A percentile compares a stretch with the other conserved stretches of the same genome.
Conservation (phyloP, 352 stramenopile species). For the Globisporangium carolinianum region DNA sequence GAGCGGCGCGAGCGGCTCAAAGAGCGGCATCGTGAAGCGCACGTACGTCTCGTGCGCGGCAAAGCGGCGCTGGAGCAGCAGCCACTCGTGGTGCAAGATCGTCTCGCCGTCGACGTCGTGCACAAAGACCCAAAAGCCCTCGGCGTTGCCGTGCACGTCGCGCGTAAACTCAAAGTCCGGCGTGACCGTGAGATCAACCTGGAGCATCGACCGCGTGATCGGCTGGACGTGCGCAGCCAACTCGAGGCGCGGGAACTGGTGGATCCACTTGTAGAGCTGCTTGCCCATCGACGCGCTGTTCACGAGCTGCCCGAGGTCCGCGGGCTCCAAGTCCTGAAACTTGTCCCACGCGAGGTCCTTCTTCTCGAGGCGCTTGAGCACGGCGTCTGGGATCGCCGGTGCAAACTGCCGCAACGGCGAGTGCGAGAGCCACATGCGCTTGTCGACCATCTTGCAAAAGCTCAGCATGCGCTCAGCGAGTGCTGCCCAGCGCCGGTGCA, state of each 20-base stretch:
- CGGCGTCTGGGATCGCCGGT: constrained; percentile 89
- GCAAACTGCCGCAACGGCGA: constrained; percentile 97
- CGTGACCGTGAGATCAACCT: constrained; percentile 92
- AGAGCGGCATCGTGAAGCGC: constrained; percentile 96
- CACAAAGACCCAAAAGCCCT: constrained; percentile 98
- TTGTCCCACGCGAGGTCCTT: constrained; percentile 99
- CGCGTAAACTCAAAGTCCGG: constrained; percentile 98
- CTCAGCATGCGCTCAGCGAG: constrained; percentile 93
- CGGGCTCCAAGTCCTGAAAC: constrained; percentile 95
- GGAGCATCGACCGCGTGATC: constrained; percentile 96
- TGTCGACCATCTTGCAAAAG: constrained; percentile 99
- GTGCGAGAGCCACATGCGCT: constrained; percentile 97
- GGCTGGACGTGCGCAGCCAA: constrained; percentile 96
- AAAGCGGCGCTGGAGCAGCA: constrained; percentile 90
- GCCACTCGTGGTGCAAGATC: constrained; percentile 98
- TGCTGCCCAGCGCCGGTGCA: constrained; percentile 93
- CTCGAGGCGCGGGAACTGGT: constrained; percentile 98
- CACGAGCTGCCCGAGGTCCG: constrained; percentile 96
- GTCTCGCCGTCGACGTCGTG: constrained; percentile 97
- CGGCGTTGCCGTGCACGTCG: constrained; percentile 93
- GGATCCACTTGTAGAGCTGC: constrained; percentile 96
- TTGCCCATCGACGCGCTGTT: constrained; percentile 98
- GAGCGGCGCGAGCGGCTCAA: constrained; percentile 96
- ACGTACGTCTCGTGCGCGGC: constrained; percentile 75
- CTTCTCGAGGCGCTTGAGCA: constrained; percentile 96